Evolutionary conservation across 768 basidiomycete genomes (phyloP).

Genomic region (Naematelia encephala): DNA sequence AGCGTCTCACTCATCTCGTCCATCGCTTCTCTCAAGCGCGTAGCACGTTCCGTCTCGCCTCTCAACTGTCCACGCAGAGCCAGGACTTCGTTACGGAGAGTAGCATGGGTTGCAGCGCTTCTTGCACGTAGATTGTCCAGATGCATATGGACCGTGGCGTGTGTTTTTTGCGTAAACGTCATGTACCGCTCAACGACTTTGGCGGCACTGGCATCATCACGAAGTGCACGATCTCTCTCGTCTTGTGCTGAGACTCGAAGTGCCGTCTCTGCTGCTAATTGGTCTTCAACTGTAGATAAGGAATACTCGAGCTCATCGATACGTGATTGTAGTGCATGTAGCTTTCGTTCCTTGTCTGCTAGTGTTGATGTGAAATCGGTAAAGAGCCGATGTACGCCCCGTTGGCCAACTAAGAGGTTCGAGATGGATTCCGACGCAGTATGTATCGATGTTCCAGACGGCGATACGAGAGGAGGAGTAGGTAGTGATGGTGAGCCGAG

Average conservation of each 20-base stretch:
- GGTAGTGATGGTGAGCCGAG: conserved; percentile 3
- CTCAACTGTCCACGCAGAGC: conserved; percentile 23
- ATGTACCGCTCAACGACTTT: conserved; percentile 52
- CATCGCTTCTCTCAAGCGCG: conserved; percentile 32
- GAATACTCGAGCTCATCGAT: conserved; percentile 35
- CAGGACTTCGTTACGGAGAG: conserved; percentile 36
- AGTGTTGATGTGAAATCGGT: conserved; percentile 38
- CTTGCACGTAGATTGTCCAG: conserved; percentile 43
- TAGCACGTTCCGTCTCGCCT: conserved; percentile 23
- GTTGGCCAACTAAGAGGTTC: conserved; percentile 41
- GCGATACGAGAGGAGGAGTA: background rate
- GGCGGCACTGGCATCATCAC: conserved; percentile 46
- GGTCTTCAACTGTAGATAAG: conserved; percentile 20
- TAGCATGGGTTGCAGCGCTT: conserved; percentile 39
- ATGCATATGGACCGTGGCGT: conserved; percentile 44
- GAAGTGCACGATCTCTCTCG: conserved; percentile 26
- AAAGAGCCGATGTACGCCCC: conserved; percentile 43
- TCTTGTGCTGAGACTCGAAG: conserved; percentile 25
- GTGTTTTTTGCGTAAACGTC: conserved; percentile 51
- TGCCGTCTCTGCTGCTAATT: conserved; percentile 27
- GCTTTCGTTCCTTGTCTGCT: conserved; percentile 27
- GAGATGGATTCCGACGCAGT: conserved; percentile 28
- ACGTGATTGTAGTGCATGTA: conserved; percentile 22
- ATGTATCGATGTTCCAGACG: conserved; percentile 1
- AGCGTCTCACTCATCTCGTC: conserved; percentile 46